Evolutionary conservation across 1,139 yeast species (phyloP), one percentile per base, ranked within the genome.

Genomic region (Sugiyamaella grinbergsii): DNA sequence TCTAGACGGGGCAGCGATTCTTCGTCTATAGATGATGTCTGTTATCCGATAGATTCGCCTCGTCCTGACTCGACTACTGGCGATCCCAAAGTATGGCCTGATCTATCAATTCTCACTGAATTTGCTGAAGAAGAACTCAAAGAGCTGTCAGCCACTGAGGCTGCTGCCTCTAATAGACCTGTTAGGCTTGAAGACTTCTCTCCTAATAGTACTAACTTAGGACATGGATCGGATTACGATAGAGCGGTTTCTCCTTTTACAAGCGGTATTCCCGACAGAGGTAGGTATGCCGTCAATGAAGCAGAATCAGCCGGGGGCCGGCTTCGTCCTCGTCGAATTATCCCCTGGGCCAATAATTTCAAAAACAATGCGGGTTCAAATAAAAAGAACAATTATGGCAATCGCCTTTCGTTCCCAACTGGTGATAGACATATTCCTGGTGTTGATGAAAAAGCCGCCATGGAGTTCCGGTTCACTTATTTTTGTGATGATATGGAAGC

Each of bases 401-500:
- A 29, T 16, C 39, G 38, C 11, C 20, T 31, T 2, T 13, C 37
- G 4, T 29, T 29, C 38, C 32, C 36, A 39, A n/a, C 42, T 20
- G n/a, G 36, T 13, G 48, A 47, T 8, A 46, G 49, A 10, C 51
- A 46, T 31, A 47, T 55, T 18, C 75, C 58, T 69, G 72, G 49
- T 63, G 62, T 54, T n/a, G 64, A 59, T 44, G 63, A 61, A 47
- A 58, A 60, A 24, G 50, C 58, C 5, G 57, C 61, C 18, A 44
- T 54, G 31, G 59, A 58, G 28, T 57, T 54, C 32, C 48, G 98
- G 55, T 93, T 87, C 71, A 89, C 98, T 0, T 93, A 91, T 64
- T 93, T 93, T 68, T 76, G 98, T 58, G 96, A 91, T 59, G 96
- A 90, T 62, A 71, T 93, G 59, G 87, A 85, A 16, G 81, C 89